Evolutionary conservation across 345 rosid genomes (phyloP).

Genomic region (Ceriops decandra): DNA sequence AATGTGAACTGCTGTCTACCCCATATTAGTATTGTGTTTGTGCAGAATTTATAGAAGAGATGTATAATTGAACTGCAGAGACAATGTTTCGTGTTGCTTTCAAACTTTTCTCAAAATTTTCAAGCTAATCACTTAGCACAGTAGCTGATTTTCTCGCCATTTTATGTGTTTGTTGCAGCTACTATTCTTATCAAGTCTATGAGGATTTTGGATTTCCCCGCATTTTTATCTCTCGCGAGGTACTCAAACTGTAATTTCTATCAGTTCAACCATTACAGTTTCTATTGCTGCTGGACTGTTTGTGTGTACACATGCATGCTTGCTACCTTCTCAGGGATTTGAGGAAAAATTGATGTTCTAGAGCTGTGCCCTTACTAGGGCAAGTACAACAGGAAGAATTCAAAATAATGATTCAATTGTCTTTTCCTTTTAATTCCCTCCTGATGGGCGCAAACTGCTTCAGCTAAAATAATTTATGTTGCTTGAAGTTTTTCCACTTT

Average conservation of each 20-base stretch:
- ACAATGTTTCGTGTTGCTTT: neutral
- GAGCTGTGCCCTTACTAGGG: no score
- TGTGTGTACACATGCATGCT: neutral
- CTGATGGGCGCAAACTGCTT: neutral
- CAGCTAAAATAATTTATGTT: neutral
- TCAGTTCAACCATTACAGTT: neutral
- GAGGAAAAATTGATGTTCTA: neutral
- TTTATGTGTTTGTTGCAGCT: constrained; percentile 40
- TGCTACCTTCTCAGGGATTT: neutral
- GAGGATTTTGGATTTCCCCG: constrained; percentile 83
- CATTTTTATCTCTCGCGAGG: constrained; percentile 96
- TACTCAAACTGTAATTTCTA: constrained; percentile 24
- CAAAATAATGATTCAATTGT: no score
- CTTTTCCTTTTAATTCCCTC: no score
- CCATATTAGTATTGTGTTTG: neutral
- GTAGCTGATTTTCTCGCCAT: neutral
- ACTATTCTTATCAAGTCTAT: constrained; percentile 80
- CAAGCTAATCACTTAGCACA: neutral
- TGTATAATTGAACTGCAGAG: neutral
- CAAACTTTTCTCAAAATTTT: neutral
- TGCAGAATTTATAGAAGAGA: neutral
- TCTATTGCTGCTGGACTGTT: neutral
- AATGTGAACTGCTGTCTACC: neutral
- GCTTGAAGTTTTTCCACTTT: neutral
- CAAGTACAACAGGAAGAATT: no score